Base-by-base conservation (phyloP, 257 asterid species). In the Primulina tabacum region DNA sequence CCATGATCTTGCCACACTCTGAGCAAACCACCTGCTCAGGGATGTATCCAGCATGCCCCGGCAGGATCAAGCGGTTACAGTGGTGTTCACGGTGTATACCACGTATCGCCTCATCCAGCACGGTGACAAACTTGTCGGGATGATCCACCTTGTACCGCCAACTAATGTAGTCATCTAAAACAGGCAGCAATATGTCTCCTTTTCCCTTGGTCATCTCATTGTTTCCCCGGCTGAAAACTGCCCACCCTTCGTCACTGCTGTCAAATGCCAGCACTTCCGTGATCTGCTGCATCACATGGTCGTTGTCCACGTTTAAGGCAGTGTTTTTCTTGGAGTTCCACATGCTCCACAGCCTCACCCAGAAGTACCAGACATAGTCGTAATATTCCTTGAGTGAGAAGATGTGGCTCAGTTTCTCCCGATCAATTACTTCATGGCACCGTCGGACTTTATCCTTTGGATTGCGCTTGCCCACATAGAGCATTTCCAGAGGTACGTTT, bases 261-360 rank as follows among this genome's bases (percentile, higher is more conserved):
- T 91, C 97, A 52, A 67, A 91, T n/a, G 85, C 75, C 4, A 94
- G 86, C 65, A 94, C 64, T 0, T 85, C 83, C 65, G 81, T 81
- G 8, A 91, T 86, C 57, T 90, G 87, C 71, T 82, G 85, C 92
- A 89, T 88, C 32, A 89, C 80, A 1, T 58, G 74, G 77, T 94
- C 99, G 10, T 60, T 73, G 2, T 90, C 97, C 2, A 76, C 86
- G 0, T 82, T 71, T 75, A 78, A 73, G 2, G 90, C 95, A 4
- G 80, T 88, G 61, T 90, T 92, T 34, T 83, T 75, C 80, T 87
- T 93, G 7, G 98, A 93, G 80, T 87, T 84, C 96, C 96, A 91
- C 97, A 94, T 90, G 92, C 99, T 89, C 38, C 84, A 84, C 1
- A 93, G 83, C 76, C 99, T 61, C 71, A 80, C 85, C 99, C 99